Percentiles rank a stretch among this genome's conserved stretches.
Conservation (phyloP, 139 green algal species). For the Tetraselmis striata region DNA sequence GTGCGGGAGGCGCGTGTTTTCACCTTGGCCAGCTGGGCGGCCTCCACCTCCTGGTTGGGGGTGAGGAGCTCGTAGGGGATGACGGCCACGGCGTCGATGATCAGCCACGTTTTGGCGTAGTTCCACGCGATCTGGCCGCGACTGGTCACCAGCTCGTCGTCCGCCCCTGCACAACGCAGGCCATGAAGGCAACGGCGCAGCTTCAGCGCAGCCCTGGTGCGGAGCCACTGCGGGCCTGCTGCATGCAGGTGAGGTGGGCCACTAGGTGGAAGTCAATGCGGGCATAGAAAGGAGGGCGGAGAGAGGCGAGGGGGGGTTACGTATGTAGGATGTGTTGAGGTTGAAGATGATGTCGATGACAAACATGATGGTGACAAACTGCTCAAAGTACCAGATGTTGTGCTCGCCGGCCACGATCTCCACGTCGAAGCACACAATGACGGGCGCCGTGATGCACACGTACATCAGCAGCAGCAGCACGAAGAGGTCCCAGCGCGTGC, state of each 20-base stretch:
- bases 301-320: background rate
- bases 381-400: background rate
- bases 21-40: slow-evolving; percentile 16
- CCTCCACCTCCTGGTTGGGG: slow-evolving; percentile 11
- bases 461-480: slow-evolving; percentile 39
- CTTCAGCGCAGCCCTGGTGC: no score
- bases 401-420: background rate
- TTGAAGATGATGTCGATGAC: slow-evolving; percentile 45
- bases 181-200: no score
- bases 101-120: slow-evolving; percentile 28
- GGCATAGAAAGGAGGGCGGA: no score
- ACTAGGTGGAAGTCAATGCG: no score
- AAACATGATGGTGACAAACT: slow-evolving; percentile 34
- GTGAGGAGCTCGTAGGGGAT: slow-evolving; percentile 30
- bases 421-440: slow-evolving; percentile 40
- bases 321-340: slow-evolving; percentile 31
- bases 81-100: slow-evolving; percentile 31
- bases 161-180: background rate
- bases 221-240: no score
- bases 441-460: slow-evolving; percentile 32
- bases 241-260: no score
- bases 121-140: slow-evolving; percentile 6
- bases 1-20: background rate
- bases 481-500: slow-evolving; percentile 34
- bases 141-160: slow-evolving; percentile 11